Conservation (phyloP, 1,139 yeast species). For the Pichia sp. region DNA sequence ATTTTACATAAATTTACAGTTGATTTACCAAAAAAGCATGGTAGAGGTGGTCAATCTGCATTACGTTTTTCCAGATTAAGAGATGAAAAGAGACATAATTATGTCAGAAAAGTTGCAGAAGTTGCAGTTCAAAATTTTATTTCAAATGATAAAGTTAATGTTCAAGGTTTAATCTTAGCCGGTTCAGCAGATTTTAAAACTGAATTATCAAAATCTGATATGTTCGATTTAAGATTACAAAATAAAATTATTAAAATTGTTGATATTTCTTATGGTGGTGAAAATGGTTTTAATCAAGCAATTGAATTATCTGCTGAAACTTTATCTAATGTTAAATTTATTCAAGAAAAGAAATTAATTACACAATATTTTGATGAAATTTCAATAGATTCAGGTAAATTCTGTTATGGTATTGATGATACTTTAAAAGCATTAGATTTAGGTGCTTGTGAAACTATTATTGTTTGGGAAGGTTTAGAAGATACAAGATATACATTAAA, state of each 20-base stretch:
- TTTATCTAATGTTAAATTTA: constrained; percentile 90
- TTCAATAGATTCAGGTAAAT: constrained; percentile 93
- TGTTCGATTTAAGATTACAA: constrained; percentile 84
- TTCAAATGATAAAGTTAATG: constrained; percentile 86
- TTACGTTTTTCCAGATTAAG: constrained; percentile 97
- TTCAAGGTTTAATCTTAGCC: constrained; percentile 89
- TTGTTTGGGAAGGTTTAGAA: constrained; percentile 89
- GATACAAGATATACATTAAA: constrained; percentile 77
- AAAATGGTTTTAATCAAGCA: constrained; percentile 98
- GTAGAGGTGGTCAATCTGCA: constrained; percentile 99
- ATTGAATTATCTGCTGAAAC: constrained; percentile 96
- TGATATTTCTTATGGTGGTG: constrained; percentile 98
- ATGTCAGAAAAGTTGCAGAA: constrained; percentile 96
- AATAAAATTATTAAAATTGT: constrained; percentile 87
- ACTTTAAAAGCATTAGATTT: constrained; percentile 92
- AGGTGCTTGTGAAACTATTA: constrained; percentile 90
- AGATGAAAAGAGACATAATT: constrained; percentile 98
- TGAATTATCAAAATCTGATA: constrained; percentile 85
- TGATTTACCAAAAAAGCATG: constrained; percentile 98
- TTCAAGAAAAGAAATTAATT: constrained; percentile 94
- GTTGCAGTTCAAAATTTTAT: constrained; percentile 96
- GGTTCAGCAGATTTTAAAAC: constrained; percentile 99
- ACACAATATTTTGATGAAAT: constrained; percentile 92
- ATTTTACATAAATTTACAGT: constrained; percentile 93
- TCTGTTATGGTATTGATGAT: constrained; percentile 95